These are phyloP conservation scores for Tetraselmis chui DNA, from an alignment of 139 green algal genomes.

Conservation along the genomic window DNA sequence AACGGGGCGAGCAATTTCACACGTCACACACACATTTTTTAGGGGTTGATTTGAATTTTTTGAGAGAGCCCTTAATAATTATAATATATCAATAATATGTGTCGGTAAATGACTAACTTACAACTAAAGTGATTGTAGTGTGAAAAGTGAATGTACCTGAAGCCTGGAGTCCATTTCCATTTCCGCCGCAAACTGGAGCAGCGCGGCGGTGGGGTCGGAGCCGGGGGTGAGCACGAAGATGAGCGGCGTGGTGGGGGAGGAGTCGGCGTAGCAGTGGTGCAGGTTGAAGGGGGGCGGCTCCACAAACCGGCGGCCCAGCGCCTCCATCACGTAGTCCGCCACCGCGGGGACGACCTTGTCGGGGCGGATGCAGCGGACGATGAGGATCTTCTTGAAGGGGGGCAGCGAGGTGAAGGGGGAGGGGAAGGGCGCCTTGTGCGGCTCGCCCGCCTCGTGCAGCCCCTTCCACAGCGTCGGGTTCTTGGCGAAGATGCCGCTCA, in stretches of 20 bases:
- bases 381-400: slow-evolving; percentile 52
- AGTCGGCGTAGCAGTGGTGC: slow-evolving; percentile 62
- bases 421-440: slow-evolving; percentile 43
- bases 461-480: slow-evolving; percentile 36
- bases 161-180: slow-evolving; percentile 6
- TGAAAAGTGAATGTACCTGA: too few species aligned
- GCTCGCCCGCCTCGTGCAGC: slow-evolving; percentile 47
- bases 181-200: slow-evolving; percentile 58
- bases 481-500: slow-evolving; percentile 6
- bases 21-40: too few species aligned
- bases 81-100: too few species aligned
- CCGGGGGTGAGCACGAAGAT: slow-evolving; percentile 68
- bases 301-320: slow-evolving; percentile 39
- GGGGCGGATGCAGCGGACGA: slow-evolving; percentile 44
- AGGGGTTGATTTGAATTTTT: too few species aligned
- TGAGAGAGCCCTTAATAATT: too few species aligned
- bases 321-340: slow-evolving; percentile 30
- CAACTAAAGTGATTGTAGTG: too few species aligned
- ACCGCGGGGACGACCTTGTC: slow-evolving; percentile 68
- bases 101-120: too few species aligned
- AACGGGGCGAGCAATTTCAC: too few species aligned
- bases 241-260: slow-evolving; percentile 50
- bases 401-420: slow-evolving; percentile 30
- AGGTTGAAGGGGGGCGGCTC: slow-evolving; percentile 60
- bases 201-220: slow-evolving; percentile 60